These are phyloP conservation scores for Wickerhamomyces queroliae DNA, from an alignment of 805 yeast genomes.

Conservation along the genomic window DNA sequence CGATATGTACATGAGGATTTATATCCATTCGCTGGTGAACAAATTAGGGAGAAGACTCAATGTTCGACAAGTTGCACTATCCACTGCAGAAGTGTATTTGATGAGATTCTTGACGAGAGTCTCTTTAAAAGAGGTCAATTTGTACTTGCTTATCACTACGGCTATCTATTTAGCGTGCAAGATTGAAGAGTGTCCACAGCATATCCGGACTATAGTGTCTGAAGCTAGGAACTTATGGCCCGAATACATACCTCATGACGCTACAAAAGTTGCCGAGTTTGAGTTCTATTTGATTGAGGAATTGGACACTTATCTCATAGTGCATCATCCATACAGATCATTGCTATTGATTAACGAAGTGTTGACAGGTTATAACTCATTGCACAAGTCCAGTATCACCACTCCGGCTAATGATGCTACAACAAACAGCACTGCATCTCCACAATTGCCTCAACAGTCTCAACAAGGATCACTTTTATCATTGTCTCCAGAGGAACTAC, in stretches of 20 bases:
- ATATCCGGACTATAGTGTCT: slow-evolving; percentile 72
- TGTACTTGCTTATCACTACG: slow-evolving; percentile 76
- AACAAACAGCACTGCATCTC: slow-evolving; percentile 5
- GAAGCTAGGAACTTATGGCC: slow-evolving; percentile 95
- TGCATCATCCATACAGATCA: slow-evolving; percentile 72
- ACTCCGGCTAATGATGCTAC: slow-evolving; percentile 21
- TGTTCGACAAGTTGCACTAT: slow-evolving; percentile 75
- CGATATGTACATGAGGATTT: slow-evolving; percentile 62
- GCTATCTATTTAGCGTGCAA: slow-evolving; percentile 88
- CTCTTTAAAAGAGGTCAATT: slow-evolving; percentile 73
- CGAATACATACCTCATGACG: slow-evolving; percentile 86
- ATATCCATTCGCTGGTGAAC: slow-evolving; percentile 67
- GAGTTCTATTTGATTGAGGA: slow-evolving; percentile 93
- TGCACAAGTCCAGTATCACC: not conserved
- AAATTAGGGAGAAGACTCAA: slow-evolving; percentile 74
- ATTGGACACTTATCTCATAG: slow-evolving; percentile 62
- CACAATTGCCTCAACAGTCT: not conserved
- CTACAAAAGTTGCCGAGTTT: slow-evolving; percentile 88
- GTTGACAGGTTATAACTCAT: not conserved
- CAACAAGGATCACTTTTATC: slow-evolving; percentile 11
- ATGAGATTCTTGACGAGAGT: slow-evolving; percentile 72
- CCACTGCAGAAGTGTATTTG: slow-evolving; percentile 84
- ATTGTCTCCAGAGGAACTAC: slow-evolving; percentile 62
- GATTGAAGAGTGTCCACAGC: slow-evolving; percentile 94
- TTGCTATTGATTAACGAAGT: slow-evolving; percentile 43